Evolutionary conservation across 495 filamentous ascomycete genomes (phyloP), one percentile per base, ranked within the genome.

Genomic region (Penicillium malachiteum): DNA sequence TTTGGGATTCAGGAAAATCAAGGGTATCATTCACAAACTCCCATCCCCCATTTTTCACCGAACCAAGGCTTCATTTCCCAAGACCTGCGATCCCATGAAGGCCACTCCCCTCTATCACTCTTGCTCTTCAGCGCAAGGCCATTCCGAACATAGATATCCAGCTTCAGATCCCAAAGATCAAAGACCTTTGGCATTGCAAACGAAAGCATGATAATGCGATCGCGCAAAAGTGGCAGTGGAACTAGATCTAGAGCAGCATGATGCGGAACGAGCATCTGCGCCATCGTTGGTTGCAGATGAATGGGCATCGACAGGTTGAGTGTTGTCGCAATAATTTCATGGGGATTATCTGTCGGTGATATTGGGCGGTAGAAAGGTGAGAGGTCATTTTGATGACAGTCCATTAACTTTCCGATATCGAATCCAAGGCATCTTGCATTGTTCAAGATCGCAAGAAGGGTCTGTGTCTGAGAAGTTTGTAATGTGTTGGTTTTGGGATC

Each of bases 201-300:
- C 10, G 67, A 62, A 26, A 75, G 43, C 47, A 68, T 68, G 16
- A 80, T 76, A 0, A 66, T 71, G 2, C 73, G 52, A 11, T 70
- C 68, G 5, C 77, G 60, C 2, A 80, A 58, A 1, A 55, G 41
- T 0, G 77, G 77, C n/a, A 77, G 38, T 0, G 77, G 75, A 9
- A 80, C 66, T 10, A 80, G 48, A 46, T 78, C 77, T 10, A 80
- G 55, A 12, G 69, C 68, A 3, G 74, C 68, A 48, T 76, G 72
- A 53, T 78, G 77, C 9, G 73, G 70, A 37, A 73, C 65, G 6
- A 80, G 64, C 11, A 80, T 71, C 58, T 80, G 77, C 1, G 75
- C 67, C 37, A 72, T 60, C 2, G 77, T 80, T 0, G 75, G 77
- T 42, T 68, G 71, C 0, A 80, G 59, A 52, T 74, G 64, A n/a